Base-by-base conservation (phyloP, 1,284 basidiomycete species). In the Apiotrichum gracile region DNA sequence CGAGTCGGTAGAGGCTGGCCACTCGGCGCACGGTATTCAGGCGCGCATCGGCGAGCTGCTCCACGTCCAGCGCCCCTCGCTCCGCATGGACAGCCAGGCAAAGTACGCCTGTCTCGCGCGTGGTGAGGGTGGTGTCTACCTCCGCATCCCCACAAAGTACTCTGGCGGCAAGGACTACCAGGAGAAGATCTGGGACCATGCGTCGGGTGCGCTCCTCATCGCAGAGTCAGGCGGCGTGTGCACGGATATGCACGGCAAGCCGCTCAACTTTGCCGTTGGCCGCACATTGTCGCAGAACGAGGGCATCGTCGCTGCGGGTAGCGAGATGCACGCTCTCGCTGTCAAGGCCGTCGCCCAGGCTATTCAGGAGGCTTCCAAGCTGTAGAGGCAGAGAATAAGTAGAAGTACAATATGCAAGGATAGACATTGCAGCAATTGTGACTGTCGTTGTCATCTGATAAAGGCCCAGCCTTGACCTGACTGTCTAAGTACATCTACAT, bases 181-280 rank as follows among this genome's bases (percentile, higher is more conserved):
- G 57, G 91, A 94, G 73, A 94, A 93, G 76, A 92, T 96, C 40
- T 96, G 90, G 91, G 96, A 98, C 70, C 96, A 97, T 69, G 93
- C 94, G 0, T 81, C 90, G 1, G 96, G 94, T 1, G 79, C 82
- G 1, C 71, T 98, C 9, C 80, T 99, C 10, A 83, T 97, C 7
- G 82, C 85, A 56, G 94, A 97, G 76, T 87, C 91, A 0, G 93
- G 93, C 3, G 93, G 93, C 0, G 65, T 85, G 16, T 84, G 97
- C 29, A 86, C 85, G 0, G 89, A 97, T 72, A 87, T 88, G 52
- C 78, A 85, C 44, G 93, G 92, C 4, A 67, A 83, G 55, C 79
- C 81, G 0, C 82, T 98, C 31, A 81, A 96, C 71, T 97, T 98
- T 74, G 86, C 88, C 0, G 78, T 87, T 2, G 94, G 94, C 14